Evolutionary conservation across 192 early-diverging fungal genomes (phyloP).

Genomic region (Globomyces pollinis-pini): DNA sequence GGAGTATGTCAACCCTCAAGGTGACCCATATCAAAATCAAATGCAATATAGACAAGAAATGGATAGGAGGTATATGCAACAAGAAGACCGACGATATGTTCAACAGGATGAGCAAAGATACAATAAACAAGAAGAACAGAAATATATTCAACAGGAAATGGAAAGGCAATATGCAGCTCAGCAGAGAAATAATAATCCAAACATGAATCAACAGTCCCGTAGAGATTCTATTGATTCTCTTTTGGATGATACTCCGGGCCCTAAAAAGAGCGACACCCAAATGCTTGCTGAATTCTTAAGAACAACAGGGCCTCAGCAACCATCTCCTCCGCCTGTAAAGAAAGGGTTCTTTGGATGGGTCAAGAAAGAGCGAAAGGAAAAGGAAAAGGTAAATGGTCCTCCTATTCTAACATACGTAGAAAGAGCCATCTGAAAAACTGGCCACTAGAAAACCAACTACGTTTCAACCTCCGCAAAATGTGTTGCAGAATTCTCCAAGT

Average conservation of each 20-base stretch:
- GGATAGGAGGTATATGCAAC: too few relatives aligned
- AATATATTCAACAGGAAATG: too few relatives aligned
- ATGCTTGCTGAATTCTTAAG: not conserved
- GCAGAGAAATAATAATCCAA: too few relatives aligned
- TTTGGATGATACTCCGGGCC: not conserved
- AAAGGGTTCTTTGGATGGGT: constrained; percentile 1
- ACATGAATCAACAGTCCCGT: not conserved
- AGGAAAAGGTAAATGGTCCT: not conserved
- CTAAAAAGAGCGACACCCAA: constrained; percentile 44
- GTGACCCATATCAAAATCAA: not conserved
- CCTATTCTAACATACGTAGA: not conserved
- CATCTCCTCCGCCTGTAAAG: not conserved
- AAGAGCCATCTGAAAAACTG: not conserved
- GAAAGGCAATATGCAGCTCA: too few relatives aligned
- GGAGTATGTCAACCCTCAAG: not conserved
- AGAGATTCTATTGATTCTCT: not conserved
- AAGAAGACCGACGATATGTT: too few relatives aligned
- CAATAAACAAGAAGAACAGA: too few relatives aligned
- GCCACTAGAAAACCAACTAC: not conserved
- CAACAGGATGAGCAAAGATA: too few relatives aligned
- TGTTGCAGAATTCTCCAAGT: not conserved
- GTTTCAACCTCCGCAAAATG: not conserved
- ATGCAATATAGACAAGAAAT: not conserved
- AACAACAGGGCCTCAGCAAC: not conserved
- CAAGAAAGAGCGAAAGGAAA: constrained; percentile 8